Base-by-base conservation (phyloP, 495 filamentous ascomycete genomes). In the Neurospora sp. region DNA sequence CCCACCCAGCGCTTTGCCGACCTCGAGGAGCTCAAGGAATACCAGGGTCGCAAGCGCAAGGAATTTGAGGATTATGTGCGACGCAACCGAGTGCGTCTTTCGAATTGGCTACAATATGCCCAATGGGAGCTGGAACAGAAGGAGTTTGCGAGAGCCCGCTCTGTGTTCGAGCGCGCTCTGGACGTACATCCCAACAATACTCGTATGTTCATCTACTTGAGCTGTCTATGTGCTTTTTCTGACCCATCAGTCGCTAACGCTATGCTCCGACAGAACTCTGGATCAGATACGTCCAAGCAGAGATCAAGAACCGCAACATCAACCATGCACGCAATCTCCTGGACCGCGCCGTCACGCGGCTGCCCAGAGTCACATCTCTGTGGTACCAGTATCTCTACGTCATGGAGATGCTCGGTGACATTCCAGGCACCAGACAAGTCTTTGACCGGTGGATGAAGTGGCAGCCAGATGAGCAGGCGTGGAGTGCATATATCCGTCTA, bases 381-480 rank as follows among this genome's bases (percentile, higher is more conserved):
- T 99, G 96, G 96, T 98, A 95, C 83, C 97, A 98, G 80, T 98
- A 97, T 87, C 93, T 97, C 39, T 97, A 97, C 79, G 97, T 98
- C 92, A 96, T 98, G 81, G 96, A 99, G 86, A 98, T 94, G 80
- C 85, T 97, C 9, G 91, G 92, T 7, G 98, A 99, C 77, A 90
- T 99, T 48, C 89, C 94, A 8, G 96, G 96, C 18, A 96, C 94
- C 20, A 87, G 96, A 70, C 93, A 97, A 79, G 93, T 98, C 3
- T 99, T 98, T 81, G 96, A 99, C 84, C 86, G 96, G 59, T 99
- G 96, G 96, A 94, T 98, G 92, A 90, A 92, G 72, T 99, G 96
- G 96, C 92, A 98, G 81, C 96, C 96, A 5, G 93, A 97, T 73
- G 96, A 98, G 86, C 90, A 91, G 42, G 96, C 96, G 1, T 99